Conservation (phyloP, 441 rosid species). For the Croton setiger region DNA sequence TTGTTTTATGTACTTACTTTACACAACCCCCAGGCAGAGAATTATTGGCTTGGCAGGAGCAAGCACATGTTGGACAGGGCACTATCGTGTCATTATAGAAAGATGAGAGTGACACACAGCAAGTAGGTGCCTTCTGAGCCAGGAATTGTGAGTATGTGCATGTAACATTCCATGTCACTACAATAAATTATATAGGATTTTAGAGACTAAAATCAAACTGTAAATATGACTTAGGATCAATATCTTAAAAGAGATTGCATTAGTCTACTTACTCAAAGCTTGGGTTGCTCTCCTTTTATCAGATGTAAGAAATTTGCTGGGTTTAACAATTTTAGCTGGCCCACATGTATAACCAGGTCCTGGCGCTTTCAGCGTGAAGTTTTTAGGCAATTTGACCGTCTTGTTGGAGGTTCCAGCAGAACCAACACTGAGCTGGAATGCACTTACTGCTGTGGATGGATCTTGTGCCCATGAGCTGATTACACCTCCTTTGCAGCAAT, state of each 20-base stretch:
- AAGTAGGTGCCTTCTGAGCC: constrained; percentile 62
- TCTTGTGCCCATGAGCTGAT: constrained; percentile 73
- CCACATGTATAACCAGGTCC: constrained; percentile 89
- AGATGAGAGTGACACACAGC: constrained; percentile 88
- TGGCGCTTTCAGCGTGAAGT: constrained; percentile 62
- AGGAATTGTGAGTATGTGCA: constrained; percentile 83
- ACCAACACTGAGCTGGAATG: constrained; percentile 78
- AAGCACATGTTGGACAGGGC: constrained; percentile 67
- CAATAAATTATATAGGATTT: constrained; percentile 15
- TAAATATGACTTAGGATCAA: background rate
- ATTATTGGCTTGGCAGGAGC: constrained; percentile 60
- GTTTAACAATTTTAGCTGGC: constrained; percentile 46
- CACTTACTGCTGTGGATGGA: constrained; percentile 52
- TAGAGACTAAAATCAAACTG: background rate
- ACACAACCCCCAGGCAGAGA: constrained; percentile 52
- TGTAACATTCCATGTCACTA: constrained; percentile 91
- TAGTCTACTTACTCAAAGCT: constrained; percentile 61
- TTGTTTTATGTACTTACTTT: constrained; percentile 48
- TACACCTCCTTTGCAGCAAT: constrained; percentile 87
- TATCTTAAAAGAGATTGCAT: background rate
- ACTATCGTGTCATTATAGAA: constrained; percentile 71
- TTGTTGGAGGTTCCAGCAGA: constrained; percentile 67
- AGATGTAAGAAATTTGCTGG: constrained; percentile 42
- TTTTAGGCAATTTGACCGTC: constrained; percentile 62
- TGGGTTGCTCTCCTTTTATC: constrained; percentile 76